Evolutionary conservation across 2,329 filamentous ascomycete genomes (phyloP), one percentile per base, ranked within the genome.

Genomic region (Raffaelea deltoideospora): DNA sequence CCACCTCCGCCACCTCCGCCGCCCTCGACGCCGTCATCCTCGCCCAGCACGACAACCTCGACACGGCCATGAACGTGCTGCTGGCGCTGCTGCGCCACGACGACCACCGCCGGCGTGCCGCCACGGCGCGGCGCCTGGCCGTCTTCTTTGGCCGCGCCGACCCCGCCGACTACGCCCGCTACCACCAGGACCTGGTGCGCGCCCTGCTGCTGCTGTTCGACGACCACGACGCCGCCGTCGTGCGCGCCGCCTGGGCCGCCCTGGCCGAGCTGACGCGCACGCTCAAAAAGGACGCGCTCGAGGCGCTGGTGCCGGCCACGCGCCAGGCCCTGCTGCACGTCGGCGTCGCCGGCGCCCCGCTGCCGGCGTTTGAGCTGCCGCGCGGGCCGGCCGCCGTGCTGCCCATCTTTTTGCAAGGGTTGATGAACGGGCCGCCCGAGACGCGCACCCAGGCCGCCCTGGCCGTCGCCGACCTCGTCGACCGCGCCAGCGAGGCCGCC

Each of bases 221-320:
- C 50, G 90, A 98, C 49, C 60, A 73, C 37, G 90, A 96, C 50
- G 58, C 60, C 42, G 76, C 79, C 18, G 88, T 96, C 4, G 80
- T 96, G 50, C 92, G 92, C 63, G 72, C 84, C 31, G 76, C 88
- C 18, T 96, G 87, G 87, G 69, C 75, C 37, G 88, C 87, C 6
- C 70, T 98, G 41, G 85, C 64, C 48, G 82, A 83, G 40, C 79
- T 98, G 48, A 95, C 87, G 32, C 87, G 87, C 55, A 79, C 76
- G 48, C 70, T 98, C 43, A 79, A 79, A 53, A 98, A 98, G 58
- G 92, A 98, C 53, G 88, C 96, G 59, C 96, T 98, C 90, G 92
- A 98, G 53, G 76, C 80, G 1, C 68, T 98, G 32, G 86, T 94
- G 15, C 64, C 75, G 37, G 90, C 88, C 1, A 94, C 88, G 3